Evolutionary conservation across 2,329 filamentous ascomycete genomes (phyloP).

Genomic region (Cercospora sp.): DNA sequence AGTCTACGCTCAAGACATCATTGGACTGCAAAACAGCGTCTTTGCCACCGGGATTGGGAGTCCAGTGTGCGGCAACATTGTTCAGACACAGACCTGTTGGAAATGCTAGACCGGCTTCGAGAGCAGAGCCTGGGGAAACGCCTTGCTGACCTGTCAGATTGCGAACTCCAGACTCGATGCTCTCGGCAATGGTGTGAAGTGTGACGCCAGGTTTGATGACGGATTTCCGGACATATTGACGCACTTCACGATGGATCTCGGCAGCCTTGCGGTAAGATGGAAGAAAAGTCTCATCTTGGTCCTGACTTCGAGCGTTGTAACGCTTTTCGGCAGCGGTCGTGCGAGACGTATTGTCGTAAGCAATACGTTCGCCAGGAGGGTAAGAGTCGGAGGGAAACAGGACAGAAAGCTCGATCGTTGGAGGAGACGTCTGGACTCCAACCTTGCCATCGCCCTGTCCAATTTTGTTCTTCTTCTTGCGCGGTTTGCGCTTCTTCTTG

Average conservation of each 20-base stretch:
- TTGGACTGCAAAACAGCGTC: slow-evolving; percentile 67
- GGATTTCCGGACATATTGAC: slow-evolving; percentile 78
- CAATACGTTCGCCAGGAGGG: slow-evolving; percentile 74
- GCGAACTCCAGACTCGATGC: slow-evolving; percentile 82
- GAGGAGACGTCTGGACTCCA: not conserved
- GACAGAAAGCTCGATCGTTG: slow-evolving; percentile 54
- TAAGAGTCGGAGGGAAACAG: slow-evolving; percentile 66
- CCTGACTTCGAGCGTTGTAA: slow-evolving; percentile 62
- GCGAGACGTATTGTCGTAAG: slow-evolving; percentile 78
- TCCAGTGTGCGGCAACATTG: slow-evolving; percentile 83
- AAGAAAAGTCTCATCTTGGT: slow-evolving; percentile 67
- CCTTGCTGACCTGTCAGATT: slow-evolving; percentile 75
- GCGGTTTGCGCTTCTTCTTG: slow-evolving; percentile 27
- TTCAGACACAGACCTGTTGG: slow-evolving; percentile 82
- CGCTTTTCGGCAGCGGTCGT: slow-evolving; percentile 85
- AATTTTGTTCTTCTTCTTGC: slow-evolving; percentile 17
- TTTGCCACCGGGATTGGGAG: slow-evolving; percentile 84
- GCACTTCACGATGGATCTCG: slow-evolving; percentile 86
- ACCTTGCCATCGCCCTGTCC: not conserved
- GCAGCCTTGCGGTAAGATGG: slow-evolving; percentile 79
- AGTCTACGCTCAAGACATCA: slow-evolving; percentile 74
- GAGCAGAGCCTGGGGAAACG: slow-evolving; percentile 73
- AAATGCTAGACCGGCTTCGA: slow-evolving; percentile 82
- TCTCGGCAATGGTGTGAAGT: slow-evolving; percentile 78
- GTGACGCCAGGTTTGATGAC: slow-evolving; percentile 75